Conservation (phyloP, 1,284 basidiomycete species). For the Apiotrichum gracile region DNA sequence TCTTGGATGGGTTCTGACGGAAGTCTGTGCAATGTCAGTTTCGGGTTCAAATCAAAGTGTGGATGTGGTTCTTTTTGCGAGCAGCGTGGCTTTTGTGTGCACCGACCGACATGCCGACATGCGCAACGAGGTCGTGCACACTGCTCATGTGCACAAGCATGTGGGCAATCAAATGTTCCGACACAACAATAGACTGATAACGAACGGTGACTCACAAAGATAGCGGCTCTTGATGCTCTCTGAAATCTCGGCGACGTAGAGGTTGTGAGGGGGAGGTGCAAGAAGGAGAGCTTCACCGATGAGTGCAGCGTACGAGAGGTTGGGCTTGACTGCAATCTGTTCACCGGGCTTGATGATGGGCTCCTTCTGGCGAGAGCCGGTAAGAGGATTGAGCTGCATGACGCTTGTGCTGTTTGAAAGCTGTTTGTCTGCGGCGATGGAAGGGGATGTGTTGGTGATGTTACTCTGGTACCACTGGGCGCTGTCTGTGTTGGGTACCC, state of each 20-base stretch:
- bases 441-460: neutral
- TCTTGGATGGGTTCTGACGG: slow-evolving; percentile 45
- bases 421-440: no score
- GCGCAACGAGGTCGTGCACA: neutral
- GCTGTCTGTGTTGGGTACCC: neutral
- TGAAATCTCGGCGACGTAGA: slow-evolving; percentile 45
- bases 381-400: neutral
- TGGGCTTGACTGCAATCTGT: slow-evolving; percentile 35
- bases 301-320: slow-evolving; percentile 42
- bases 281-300: slow-evolving; percentile 44
- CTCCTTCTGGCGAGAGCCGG: slow-evolving; percentile 24
- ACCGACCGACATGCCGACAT: no score
- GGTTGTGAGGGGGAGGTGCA: slow-evolving; percentile 38
- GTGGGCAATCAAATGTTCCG: neutral
- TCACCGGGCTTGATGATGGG: slow-evolving; percentile 42
- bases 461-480: neutral
- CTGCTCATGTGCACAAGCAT: neutral
- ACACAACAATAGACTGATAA: neutral
- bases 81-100: no score
- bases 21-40: slow-evolving; percentile 28
- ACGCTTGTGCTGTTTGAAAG: no score
- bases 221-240: slow-evolving; percentile 42
- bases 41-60: no score
- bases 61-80: no score
- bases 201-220: slow-evolving; percentile 33